phyloP scores from a whole-genome alignment of 371 early-diverging fungal species.

The Mortierella sp. region DNA sequence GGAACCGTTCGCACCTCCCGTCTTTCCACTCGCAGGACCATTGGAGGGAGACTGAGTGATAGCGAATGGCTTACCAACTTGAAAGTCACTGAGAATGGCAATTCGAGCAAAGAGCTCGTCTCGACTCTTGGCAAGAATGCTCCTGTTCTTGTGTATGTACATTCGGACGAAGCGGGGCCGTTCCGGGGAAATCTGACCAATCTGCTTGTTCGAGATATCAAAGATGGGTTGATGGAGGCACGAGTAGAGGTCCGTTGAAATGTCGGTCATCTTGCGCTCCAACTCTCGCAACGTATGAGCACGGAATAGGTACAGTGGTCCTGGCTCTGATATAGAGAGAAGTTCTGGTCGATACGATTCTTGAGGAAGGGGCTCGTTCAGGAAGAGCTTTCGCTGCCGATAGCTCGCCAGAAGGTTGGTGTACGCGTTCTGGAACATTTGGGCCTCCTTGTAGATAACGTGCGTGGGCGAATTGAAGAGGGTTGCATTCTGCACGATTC shows the following conservation, averaged over 20 bases:
- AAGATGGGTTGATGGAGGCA: conserved; percentile 46
- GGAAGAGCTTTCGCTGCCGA: conserved; percentile 21
- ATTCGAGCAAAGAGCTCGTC: conserved; percentile 47
- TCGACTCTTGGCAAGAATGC: conserved; percentile 40
- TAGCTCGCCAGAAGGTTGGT: conserved; percentile 18
- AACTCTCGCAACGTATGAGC: conserved; percentile 47
- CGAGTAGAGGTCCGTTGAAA: conserved; percentile 43
- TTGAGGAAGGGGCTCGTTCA: conserved; percentile 32
- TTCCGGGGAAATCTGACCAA: conserved; percentile 36
- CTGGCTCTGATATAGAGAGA: conserved; percentile 41
- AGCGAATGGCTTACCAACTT: conserved; percentile 33
- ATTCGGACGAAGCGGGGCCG: conserved; percentile 46
- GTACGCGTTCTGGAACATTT: conserved; percentile 24
- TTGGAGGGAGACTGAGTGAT: conserved; percentile 4
- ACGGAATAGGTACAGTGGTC: conserved; percentile 48
- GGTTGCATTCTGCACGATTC: conserved; percentile 64
- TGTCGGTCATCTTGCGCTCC: conserved; percentile 46
- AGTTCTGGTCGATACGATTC: conserved; percentile 46
- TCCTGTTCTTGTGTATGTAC: conserved; percentile 51
- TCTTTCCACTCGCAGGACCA: not conserved
- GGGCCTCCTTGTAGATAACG: conserved; percentile 53
- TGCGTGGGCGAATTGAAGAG: conserved; percentile 47
- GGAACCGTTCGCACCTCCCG: conserved; percentile 4
- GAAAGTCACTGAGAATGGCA: conserved; percentile 42
- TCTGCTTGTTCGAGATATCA: conserved; percentile 23